These are phyloP conservation scores for Rhizopus microsporus DNA, from an alignment of 371 early-diverging fungal genomes.

Conservation along the genomic window DNA sequence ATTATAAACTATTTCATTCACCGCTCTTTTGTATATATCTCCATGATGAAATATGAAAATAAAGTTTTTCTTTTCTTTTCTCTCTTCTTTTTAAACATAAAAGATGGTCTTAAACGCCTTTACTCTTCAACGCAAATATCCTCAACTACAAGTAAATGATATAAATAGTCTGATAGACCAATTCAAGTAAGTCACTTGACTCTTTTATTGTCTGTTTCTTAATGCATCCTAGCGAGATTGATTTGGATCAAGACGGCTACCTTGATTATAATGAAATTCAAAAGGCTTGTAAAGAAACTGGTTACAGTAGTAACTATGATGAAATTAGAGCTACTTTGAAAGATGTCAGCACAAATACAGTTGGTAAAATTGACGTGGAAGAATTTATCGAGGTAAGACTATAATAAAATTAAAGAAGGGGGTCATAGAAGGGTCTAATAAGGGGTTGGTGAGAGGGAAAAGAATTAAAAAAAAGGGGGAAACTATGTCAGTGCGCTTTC, in stretches of 20 bases:
- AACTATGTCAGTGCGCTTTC: too few relatives aligned
- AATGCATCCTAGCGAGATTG: conserved; percentile 53
- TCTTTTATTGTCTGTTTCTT: not conserved
- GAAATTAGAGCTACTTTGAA: conserved; percentile 75
- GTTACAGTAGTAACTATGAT: conserved; percentile 74
- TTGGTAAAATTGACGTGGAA: conserved; percentile 78
- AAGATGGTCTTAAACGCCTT: conserved; percentile 45
- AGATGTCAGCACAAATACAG: conserved; percentile 69
- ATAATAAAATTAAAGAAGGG: not conserved
- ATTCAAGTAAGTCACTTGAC: conserved; percentile 52
- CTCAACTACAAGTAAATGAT: conserved; percentile 60
- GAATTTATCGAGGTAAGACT: conserved; percentile 78
- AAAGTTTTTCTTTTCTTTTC: conserved; percentile 2
- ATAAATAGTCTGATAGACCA: conserved; percentile 62
- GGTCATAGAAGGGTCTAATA: not conserved
- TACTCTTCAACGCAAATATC: conserved; percentile 63
- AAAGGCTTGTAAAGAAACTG: conserved; percentile 69
- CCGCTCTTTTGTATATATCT: not conserved
- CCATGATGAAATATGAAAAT: not conserved
- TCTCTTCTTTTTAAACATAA: not conserved
- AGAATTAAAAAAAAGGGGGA: not conserved
- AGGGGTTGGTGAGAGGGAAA: not conserved
- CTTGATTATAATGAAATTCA: conserved; percentile 75
- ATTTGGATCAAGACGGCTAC: conserved; percentile 74
- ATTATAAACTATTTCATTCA: not conserved